Percentiles rank a stretch among this genome's conserved stretches.
phyloP scores from a whole-genome alignment of 352 stramenopile species.

The Phytopythium chamaehyphon region DNA sequence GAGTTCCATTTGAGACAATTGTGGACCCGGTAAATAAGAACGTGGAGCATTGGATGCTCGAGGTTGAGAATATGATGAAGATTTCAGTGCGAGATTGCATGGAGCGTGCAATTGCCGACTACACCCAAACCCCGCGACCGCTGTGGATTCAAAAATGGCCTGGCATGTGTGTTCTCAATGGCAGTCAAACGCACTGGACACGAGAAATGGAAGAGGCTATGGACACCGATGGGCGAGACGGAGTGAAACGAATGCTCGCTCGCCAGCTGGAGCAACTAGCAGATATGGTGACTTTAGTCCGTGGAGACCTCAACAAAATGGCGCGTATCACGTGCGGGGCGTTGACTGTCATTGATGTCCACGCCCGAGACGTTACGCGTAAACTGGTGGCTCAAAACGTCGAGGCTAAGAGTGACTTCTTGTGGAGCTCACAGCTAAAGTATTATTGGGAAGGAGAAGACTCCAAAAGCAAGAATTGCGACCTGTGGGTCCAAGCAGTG shows the following conservation, averaged over 20 bases:
- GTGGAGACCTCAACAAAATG: conserved; percentile 85
- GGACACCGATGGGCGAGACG: conserved; percentile 66
- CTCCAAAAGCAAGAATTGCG: conserved; percentile 21
- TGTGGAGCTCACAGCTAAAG: conserved; percentile 93
- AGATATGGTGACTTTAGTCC: conserved; percentile 95
- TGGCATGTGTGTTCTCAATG: conserved; percentile 93
- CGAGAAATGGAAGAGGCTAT: conserved; percentile 91
- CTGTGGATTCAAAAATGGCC: conserved; percentile 96
- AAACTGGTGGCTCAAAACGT: conserved; percentile 84
- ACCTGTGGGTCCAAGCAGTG: conserved; percentile 90
- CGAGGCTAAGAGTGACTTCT: conserved; percentile 89
- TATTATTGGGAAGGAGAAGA: conserved; percentile 89
- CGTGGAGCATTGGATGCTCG: conserved; percentile 95
- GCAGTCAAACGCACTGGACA: conserved; percentile 95
- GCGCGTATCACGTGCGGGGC: conserved; percentile 91
- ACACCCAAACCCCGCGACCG: conserved; percentile 83
- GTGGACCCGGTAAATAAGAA: conserved; percentile 94
- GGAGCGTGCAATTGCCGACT: conserved; percentile 90
- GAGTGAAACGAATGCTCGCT: conserved; percentile 90
- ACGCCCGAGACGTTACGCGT: conserved; percentile 91
- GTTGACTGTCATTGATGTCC: conserved; percentile 94
- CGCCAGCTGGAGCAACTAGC: conserved; percentile 88
- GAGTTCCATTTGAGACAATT: conserved; percentile 75
- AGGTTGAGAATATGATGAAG: conserved; percentile 93
- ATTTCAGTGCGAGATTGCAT: conserved; percentile 90